Evolutionary conservation across 257 asterid genomes (phyloP).

Genomic region (Phtheirospermum japonicum): DNA sequence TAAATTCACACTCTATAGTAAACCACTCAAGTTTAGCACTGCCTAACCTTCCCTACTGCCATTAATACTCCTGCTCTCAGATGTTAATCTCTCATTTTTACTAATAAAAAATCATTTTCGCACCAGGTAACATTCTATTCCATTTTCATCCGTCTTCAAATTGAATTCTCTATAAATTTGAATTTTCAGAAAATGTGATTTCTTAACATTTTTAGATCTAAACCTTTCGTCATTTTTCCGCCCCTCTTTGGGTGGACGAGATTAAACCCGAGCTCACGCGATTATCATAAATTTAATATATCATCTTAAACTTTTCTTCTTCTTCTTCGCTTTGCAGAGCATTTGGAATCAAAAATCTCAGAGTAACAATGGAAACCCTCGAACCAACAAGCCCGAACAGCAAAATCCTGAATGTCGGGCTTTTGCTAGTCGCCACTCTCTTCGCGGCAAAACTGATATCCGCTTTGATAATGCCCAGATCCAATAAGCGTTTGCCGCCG

Average conservation of each 20-base stretch:
- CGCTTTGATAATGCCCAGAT: slow-evolving; percentile 63
- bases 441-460: slow-evolving; percentile 64
- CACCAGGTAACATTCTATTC: neutral
- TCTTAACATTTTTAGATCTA: neutral
- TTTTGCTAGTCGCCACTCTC: slow-evolving; percentile 65
- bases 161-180: too few relatives aligned
- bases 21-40: neutral
- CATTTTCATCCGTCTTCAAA: too few relatives aligned
- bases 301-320: neutral
- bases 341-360: neutral
- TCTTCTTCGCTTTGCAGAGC: slow-evolving; percentile 15
- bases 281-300: neutral
- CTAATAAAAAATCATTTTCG: neutral
- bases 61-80: neutral
- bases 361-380: slow-evolving; percentile 42
- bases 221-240: too few relatives aligned
- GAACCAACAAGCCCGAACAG: slow-evolving; percentile 30
- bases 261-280: too few relatives aligned
- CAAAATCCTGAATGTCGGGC: slow-evolving; percentile 59
- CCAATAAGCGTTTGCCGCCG: slow-evolving; percentile 72
- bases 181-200: too few relatives aligned
- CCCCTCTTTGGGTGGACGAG: too few relatives aligned
- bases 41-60: neutral
- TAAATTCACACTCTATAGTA: neutral
- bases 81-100: neutral